Evolutionary conservation across 352 stramenopile species (phyloP), one percentile per base, ranked within the genome.

Genomic region (Pythium phragmiticola): DNA sequence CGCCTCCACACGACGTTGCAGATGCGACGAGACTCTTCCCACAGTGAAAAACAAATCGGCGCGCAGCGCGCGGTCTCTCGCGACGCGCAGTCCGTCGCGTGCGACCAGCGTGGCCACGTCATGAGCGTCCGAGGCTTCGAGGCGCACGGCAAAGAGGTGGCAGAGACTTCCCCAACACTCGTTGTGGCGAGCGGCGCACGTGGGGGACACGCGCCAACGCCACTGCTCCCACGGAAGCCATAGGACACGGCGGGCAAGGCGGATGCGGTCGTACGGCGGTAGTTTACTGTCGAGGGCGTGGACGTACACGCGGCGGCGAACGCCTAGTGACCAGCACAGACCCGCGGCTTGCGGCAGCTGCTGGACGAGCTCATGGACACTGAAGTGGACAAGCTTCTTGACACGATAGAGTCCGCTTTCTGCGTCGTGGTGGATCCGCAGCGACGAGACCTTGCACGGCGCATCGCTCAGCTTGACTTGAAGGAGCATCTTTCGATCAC

Each of bases 381-480:
- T 85, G 8, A 68, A 57, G 11, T 70, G 54, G 4, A 66, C 63
- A 12, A 82, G 42, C 48, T 80, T 87, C 28, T 74, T 75, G 14
- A 68, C 70, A 17, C 67, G 70, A 52, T 84, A 88, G 0, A 68
- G 11, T 0, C 66, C 75, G 52, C 56, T 45, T n/a, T 70, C 72
- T 16, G 56, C 45, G 17, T 70, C 70, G 13, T 59, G 64, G 11
- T 83, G 61, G 21, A 90, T 72, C 0, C 66, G 65, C 19, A 87
- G 37, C 3, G 70, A 78, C 8, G 69, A 70, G 6, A 88, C 51
- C 37, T 72, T 76, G 55, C 74, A 57, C 21, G 78, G 78, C 1
- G 50, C 50, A 14, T 82, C 69, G 1, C 66, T 69, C 1, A 84
- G 49, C 63, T 84, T 87, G 0, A 88, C 78, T 54, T 79, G 69